Evolutionary conservation across 2,329 filamentous ascomycete genomes (phyloP), one percentile per base, ranked within the genome.

Genomic region (Eutypella sp.): DNA sequence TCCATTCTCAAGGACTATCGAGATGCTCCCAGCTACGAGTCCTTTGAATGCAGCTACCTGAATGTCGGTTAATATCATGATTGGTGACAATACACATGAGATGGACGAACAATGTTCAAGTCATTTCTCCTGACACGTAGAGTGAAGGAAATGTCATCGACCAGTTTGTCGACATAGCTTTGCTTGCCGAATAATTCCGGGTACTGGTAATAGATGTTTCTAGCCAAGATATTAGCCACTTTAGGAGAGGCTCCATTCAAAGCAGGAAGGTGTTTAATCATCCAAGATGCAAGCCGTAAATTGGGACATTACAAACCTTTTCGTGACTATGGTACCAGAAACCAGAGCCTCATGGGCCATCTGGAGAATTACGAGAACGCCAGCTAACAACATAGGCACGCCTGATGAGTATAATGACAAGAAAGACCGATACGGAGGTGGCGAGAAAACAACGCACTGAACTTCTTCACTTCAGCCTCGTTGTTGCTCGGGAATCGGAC

Each of bases 131-230:
- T 71, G 8, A 87, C 67, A 1, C 75, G 74, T 15, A 93, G 75
- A 0, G 86, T 89, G 45, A 75, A 81, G 1, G 87, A 85, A 29
- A 95, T 67, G 51, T 87, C 83, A 56, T 93, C 86, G 0, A 93
- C 78, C 39, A 88, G 79, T 24, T 74, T 73, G 60, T 93, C 84
- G 0, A 93, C 86, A 13, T 80, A 72, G 15, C 65, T 60, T 61
- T 93, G 89, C 41, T 73, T 82, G 18, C 75, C 73, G 57, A 93
- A 95, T 0, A 95, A 69, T 9, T 81, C 75, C 4, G 84, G 80
- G 53, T 90, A 77, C 55, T 87, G 81, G 60, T 95, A 95, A 63
- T 84, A 95, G 4, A 95, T 82, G 57, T 88, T 87, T 50, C 88
- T 92, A 49, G n/a, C 4, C 23, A 1, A n/a, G n/a, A 16, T 5